These are phyloP conservation scores for Phytopythium vexans DNA, from an alignment of 352 stramenopile genomes.

Conservation along the genomic window DNA sequence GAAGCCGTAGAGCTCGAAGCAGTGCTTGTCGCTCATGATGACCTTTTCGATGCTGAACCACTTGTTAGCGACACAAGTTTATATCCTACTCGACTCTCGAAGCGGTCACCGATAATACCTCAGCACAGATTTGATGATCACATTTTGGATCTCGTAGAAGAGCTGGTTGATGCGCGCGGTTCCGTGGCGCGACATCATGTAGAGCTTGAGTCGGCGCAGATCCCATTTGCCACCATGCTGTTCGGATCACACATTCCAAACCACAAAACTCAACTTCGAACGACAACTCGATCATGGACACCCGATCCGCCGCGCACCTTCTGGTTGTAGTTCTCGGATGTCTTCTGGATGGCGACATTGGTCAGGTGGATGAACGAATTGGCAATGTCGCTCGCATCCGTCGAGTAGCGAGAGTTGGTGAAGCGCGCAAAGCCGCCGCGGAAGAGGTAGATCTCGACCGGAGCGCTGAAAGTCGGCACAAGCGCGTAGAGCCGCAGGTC, in stretches of 20 bases:
- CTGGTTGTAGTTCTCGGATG: conserved; percentile 92
- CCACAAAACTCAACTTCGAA: background rate
- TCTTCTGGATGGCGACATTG: conserved; percentile 95
- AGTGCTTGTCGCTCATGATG: conserved; percentile 96
- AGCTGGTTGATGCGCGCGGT: conserved; percentile 75
- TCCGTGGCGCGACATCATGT: conserved; percentile 89
- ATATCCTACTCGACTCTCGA: background rate
- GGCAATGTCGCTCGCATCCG: conserved; percentile 84
- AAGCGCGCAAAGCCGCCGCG: conserved; percentile 90
- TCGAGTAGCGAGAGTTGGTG: conserved; percentile 89
- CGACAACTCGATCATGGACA: background rate
- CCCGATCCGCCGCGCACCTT: conserved; percentile 15
- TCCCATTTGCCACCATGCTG: conserved; percentile 91
- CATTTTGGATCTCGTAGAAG: conserved; percentile 90
- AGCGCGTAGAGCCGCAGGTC: conserved; percentile 92
- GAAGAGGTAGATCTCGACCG: conserved; percentile 92
- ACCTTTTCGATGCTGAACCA: conserved; percentile 82
- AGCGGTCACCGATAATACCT: conserved; percentile 20
- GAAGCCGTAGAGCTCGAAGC: conserved; percentile 95
- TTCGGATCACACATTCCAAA: background rate
- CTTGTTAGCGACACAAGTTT: background rate
- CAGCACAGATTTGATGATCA: conserved; percentile 84
- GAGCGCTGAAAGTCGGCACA: conserved; percentile 86
- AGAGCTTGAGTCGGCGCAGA: conserved; percentile 88
- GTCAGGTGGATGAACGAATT: conserved; percentile 94